Base-by-base conservation (phyloP, 441 rosid genomes). In the Adansonia grandidieri region DNA sequence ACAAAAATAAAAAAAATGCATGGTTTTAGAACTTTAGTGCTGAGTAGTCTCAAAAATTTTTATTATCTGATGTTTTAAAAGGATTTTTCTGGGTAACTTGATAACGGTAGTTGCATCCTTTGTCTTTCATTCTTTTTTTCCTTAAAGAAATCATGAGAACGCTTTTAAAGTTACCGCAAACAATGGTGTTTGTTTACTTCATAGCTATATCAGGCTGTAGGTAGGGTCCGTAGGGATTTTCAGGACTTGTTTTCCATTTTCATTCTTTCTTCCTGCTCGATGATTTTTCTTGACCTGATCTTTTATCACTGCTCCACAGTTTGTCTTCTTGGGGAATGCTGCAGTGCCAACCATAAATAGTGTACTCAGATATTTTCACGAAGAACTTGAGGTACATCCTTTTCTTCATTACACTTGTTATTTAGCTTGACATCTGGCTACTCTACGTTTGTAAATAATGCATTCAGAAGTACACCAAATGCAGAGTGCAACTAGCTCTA, bases 271-370 rank as follows among this genome's bases (percentile, higher is more conserved):
- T 62, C 20, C 48, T 70, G 40, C 50, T 32, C 70, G 58, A 71
- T 77, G 65, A 37, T 77, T 79, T 62, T 40, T 15, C 54, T 47
- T 56, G 32, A 20, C 48, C 75, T 22, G 71, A 79, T 73, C 24
- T 45, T 69, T 69, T 66, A 3, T 5, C 58, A 5, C 78, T 74
- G 76, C 76, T 54, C 19, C 51, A 54, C 90, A 92, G 93, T 88
- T 89, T 65, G 74, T 92, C 81, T 85, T 92, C 83, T 80, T 86
- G 89, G 87, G 84, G 72, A 82, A 65, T 71, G 83, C 73, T 83
- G 80, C 82, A 84, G 66, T 51, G 74, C 79, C 86, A 42, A 78
- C 78, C 48, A 67, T 65, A 62, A 79, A 79, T 65, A 78, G 74
- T 75, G 82, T 83, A 40, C 77, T 87, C 71, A 84, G 81, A 82